These are phyloP conservation scores for Piper longum DNA, from an alignment of 164 flowering plant species.

Conservation along the genomic window DNA sequence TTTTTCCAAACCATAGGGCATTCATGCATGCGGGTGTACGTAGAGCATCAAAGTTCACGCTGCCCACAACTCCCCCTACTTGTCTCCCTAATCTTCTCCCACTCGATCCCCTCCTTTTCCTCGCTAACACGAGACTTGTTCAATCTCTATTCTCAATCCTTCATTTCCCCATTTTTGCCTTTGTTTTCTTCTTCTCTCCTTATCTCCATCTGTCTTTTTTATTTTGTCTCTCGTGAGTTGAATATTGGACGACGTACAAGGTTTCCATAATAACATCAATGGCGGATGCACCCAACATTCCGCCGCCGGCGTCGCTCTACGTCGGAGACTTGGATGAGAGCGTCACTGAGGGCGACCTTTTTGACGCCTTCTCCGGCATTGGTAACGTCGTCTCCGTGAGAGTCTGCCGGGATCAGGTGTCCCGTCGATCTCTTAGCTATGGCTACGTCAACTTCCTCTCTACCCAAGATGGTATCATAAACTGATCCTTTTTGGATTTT, in stretches of 20 bases:
- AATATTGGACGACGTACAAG: too few species aligned
- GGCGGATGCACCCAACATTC: constrained; percentile 26
- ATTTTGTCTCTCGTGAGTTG: background rate
- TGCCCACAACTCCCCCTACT: too few species aligned
- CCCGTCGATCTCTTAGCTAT: constrained; percentile 63
- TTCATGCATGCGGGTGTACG: too few species aligned
- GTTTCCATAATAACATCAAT: constrained; percentile 10
- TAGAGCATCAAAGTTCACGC: too few species aligned
- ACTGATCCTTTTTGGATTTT: too few species aligned
- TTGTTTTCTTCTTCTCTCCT: background rate
- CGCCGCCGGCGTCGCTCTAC: constrained; percentile 50
- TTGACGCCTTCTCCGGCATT: constrained; percentile 35
- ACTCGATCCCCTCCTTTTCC: too few species aligned
- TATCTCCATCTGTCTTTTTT: background rate
- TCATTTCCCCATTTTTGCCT: too few species aligned
- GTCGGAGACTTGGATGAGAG: constrained; percentile 76
- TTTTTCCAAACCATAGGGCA: too few species aligned
- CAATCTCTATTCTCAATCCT: too few species aligned
- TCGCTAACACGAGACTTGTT: too few species aligned
- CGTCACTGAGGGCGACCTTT: constrained; percentile 39
- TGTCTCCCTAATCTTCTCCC: too few species aligned
- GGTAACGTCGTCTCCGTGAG: constrained; percentile 51
- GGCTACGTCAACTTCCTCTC: constrained; percentile 68
- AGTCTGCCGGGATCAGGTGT: constrained; percentile 49
- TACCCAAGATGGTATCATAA: constrained; percentile 7